phyloP scores from a whole-genome alignment of 768 basidiomycete genomes.

The Naganishia vishniacii region DNA sequence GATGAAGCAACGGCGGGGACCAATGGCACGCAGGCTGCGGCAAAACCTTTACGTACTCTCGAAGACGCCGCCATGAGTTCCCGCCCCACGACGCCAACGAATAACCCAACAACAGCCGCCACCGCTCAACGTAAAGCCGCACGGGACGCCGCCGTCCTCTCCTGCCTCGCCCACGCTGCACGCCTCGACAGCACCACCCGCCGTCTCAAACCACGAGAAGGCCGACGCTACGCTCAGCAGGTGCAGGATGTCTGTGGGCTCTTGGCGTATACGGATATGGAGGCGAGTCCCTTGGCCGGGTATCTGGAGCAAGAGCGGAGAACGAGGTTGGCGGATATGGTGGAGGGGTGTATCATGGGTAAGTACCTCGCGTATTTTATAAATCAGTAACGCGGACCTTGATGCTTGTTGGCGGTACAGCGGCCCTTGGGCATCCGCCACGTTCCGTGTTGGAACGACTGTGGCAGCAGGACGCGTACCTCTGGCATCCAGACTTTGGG shows the following conservation, averaged over 20 bases:
- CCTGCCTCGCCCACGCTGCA: constrained; percentile 50
- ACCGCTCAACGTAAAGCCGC: constrained; percentile 1
- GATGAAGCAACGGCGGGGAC: constrained; percentile 50
- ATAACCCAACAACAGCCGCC: too few species aligned
- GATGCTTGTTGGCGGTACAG: not conserved
- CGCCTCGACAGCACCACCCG: constrained; percentile 62
- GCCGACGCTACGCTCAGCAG: constrained; percentile 62
- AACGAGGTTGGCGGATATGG: constrained; percentile 76
- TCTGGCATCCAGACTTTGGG: constrained; percentile 12
- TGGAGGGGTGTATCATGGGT: constrained; percentile 81
- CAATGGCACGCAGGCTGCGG: not conserved
- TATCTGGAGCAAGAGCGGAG: constrained; percentile 74
- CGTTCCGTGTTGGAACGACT: constrained; percentile 5
- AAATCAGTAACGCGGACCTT: not conserved
- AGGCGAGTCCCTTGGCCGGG: constrained; percentile 65
- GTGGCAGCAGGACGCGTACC: constrained; percentile 18
- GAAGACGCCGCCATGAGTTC: constrained; percentile 5
- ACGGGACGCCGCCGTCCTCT: constrained; percentile 31
- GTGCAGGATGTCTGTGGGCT: constrained; percentile 68
- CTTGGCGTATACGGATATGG: constrained; percentile 76
- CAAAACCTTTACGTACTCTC: not conserved
- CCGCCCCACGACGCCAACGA: not conserved
- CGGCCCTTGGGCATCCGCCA: not conserved
- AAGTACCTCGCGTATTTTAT: constrained; percentile 4
- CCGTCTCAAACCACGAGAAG: constrained; percentile 58